A percentile compares a stretch with the other conserved stretches of the same genome.
phyloP scores from a whole-genome alignment of 768 basidiomycete genomes.

The Xerocomellus chrysenteron region DNA sequence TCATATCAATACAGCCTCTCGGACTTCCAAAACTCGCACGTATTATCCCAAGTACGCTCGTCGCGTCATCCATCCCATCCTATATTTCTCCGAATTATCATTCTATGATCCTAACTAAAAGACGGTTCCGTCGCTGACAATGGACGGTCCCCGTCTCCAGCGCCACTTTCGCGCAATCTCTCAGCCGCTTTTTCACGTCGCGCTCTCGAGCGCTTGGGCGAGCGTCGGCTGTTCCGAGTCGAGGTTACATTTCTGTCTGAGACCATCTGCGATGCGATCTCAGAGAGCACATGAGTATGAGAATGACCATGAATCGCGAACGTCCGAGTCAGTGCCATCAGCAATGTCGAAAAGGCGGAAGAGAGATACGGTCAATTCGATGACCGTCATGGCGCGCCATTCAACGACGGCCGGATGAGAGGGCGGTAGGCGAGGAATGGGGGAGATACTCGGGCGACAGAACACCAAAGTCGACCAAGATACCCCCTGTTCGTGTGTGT shows the following conservation, averaged over 20 bases:
- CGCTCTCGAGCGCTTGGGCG: conserved; percentile 89
- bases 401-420: conserved; percentile 92
- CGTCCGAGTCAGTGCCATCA: too few relatives aligned
- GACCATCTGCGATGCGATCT: conserved; percentile 72
- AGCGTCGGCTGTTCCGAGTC: conserved; percentile 36
- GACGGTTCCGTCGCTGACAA: conserved; percentile 56
- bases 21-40: too few relatives aligned
- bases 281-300: conserved; percentile 43
- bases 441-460: conserved; percentile 53
- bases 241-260: conserved; percentile 59
- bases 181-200: conserved; percentile 96
- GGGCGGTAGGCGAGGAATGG: conserved; percentile 62
- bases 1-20: too few relatives aligned
- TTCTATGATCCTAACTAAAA: too few relatives aligned
- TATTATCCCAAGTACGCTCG: too few relatives aligned
- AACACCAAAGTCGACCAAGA: conserved; percentile 82
- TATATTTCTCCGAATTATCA: too few relatives aligned
- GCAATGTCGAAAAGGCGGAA: too few relatives aligned
- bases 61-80: too few relatives aligned
- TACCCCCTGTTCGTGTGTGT: conserved; percentile 45
- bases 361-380: conserved; percentile 60
- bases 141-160: conserved; percentile 79
- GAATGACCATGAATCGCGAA: background rate
- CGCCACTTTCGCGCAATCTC: conserved; percentile 84
- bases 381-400: conserved; percentile 88